Base-by-base conservation (phyloP, 192 early-diverging fungal genomes). In the Spizellomyces sp. region DNA sequence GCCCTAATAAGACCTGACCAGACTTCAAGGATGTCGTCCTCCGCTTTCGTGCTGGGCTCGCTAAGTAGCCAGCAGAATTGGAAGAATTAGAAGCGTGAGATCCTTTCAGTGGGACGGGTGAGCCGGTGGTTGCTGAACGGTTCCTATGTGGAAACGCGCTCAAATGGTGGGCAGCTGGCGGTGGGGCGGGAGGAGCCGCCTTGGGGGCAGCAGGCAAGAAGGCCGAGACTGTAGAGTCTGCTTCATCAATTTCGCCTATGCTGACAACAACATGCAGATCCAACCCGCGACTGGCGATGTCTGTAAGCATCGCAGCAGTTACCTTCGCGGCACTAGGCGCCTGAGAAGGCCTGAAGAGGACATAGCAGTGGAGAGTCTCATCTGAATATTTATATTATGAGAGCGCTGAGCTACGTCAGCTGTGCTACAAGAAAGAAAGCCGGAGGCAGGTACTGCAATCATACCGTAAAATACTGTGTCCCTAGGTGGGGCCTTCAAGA, bases 141-240 rank as follows among this genome's bases (percentile, higher is more conserved):
- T 48, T 19, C 0, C 68, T 56, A 56, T 27, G 17, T 7, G 66
- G 66, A 27, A 58, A 17, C 8, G 58, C 22, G 9, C 21, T 4
- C 58, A 61, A 59, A 57, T 70, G 68, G 58, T 70, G 68, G 45
- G 58, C 57, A 15, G 59, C 59, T 17, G 68, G 68, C 15, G 68
- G 68, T 12, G 68, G 68, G 5, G 68, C 68, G 6, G 54, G 54
- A 6, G 64, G 68, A 44, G 58, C 57, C 42, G 59, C 59, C 2
- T 56, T 56, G 12, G 68, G 68, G 17, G 68, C 45, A 5, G 68
- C 68, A 7, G 54, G 54, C 17, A 15, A 19, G 10, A 10, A 12
- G 12, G 12, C 36, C 22, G 15, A 10, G 14, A 14, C 4, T 4
- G 59, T 61, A 36, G 59, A 61, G 12, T 10, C 12, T 12, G 17